Conservation (phyloP, 768 basidiomycete genomes). For the Boletales sp. region DNA sequence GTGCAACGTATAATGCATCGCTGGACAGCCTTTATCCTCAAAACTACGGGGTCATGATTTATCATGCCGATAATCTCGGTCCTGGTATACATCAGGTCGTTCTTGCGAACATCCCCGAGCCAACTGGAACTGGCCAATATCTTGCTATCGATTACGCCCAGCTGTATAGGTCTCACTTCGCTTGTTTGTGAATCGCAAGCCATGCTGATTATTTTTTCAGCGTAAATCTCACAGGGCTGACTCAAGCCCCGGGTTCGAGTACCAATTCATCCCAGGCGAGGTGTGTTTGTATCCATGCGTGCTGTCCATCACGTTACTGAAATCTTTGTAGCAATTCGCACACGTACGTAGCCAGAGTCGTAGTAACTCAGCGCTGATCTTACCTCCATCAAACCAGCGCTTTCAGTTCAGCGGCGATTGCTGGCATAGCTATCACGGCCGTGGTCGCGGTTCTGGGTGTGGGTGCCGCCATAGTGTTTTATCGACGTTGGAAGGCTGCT, state of each 20-base stretch:
- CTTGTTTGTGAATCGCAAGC: no score
- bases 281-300: no score
- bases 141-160: constrained; percentile 34
- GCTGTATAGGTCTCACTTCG: constrained; percentile 16
- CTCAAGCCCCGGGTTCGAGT: no score
- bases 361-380: not conserved
- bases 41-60: constrained; percentile 29
- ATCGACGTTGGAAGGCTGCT: constrained; percentile 19
- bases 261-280: not conserved
- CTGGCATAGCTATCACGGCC: constrained; percentile 17
- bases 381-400: constrained; percentile 8
- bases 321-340: not conserved
- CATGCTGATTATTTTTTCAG: not conserved
- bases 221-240: no score
- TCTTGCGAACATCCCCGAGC: constrained; percentile 32
- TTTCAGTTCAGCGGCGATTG: constrained; percentile 21
- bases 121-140: constrained; percentile 14
- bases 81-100: constrained; percentile 33
- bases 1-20: constrained; percentile 14
- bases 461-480: constrained; percentile 15
- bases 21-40: constrained; percentile 8
- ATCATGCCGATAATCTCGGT: constrained; percentile 36
- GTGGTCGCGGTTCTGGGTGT: constrained; percentile 13
- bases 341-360: constrained; percentile 9
- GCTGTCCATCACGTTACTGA: not conserved